Conservation (phyloP, 2,329 filamentous ascomycete species). For the Fusarium subtropicale region DNA sequence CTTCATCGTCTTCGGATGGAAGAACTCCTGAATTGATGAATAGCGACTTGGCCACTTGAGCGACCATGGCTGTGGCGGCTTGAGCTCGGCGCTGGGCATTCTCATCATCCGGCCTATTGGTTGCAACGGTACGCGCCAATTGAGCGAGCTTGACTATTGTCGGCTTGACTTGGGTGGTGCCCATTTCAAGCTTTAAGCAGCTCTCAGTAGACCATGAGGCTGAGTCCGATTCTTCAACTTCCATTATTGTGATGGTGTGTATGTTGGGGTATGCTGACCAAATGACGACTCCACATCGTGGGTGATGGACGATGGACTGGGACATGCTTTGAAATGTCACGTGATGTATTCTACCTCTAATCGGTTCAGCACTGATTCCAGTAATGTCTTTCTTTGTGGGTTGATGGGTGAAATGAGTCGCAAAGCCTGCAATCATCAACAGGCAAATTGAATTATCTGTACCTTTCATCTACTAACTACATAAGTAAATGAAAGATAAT, state of each 20-base stretch:
- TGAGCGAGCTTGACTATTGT: neutral
- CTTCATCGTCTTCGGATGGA: neutral
- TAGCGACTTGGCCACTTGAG: neutral
- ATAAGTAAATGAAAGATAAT: rapidly evolving
- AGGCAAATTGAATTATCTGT: neutral
- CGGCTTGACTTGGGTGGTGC: neutral
- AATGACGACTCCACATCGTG: neutral
- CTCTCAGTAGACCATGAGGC: neutral
- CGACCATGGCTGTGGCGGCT: neutral
- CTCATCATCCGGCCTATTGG: neutral
- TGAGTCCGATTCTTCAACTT: neutral
- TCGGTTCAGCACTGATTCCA: too few relatives aligned
- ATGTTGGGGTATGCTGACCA: too few relatives aligned
- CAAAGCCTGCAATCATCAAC: neutral
- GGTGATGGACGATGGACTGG: too few relatives aligned
- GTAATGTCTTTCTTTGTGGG: rapidly evolving
- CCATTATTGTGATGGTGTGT: neutral
- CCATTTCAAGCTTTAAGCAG: neutral
- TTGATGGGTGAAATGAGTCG: rapidly evolving
- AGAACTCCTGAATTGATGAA: rapidly evolving
- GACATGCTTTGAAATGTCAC: neutral
- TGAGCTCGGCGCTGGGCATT: neutral
- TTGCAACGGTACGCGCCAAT: neutral
- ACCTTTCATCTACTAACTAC: rapidly evolving
- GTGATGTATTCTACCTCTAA: rapidly evolving